A percentile compares a stretch with the other conserved stretches of the same genome.
phyloP scores from a whole-genome alignment of 2,329 filamentous ascomycete species.

The Hypoxylon sp. region DNA sequence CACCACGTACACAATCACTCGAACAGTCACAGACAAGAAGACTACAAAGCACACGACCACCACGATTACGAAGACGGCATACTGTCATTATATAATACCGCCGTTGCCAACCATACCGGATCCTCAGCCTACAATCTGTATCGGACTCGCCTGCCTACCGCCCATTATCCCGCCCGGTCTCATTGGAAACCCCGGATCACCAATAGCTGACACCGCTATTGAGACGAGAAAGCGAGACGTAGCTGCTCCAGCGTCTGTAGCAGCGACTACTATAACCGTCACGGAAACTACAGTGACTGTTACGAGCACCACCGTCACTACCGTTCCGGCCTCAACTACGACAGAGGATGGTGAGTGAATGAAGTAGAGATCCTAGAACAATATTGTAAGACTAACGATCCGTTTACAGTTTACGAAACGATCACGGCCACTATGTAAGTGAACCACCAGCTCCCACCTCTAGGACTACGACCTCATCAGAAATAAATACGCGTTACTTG shows the following conservation, averaged over 20 bases:
- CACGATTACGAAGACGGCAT: slow-evolving; percentile 54
- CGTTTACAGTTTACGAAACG: slow-evolving; percentile 51
- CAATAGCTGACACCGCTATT: slow-evolving; percentile 27
- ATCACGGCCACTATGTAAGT: slow-evolving; percentile 55
- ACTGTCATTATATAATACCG: slow-evolving; percentile 55
- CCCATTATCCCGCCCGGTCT: slow-evolving; percentile 27
- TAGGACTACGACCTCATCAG: not conserved
- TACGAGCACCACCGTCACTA: slow-evolving; percentile 52
- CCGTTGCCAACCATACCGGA: slow-evolving; percentile 42
- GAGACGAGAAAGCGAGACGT: slow-evolving; percentile 36
- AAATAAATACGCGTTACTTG: not conserved
- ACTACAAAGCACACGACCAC: slow-evolving; percentile 55
- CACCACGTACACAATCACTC: slow-evolving; percentile 51
- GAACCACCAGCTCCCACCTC: no score
- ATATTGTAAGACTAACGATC: slow-evolving; percentile 24
- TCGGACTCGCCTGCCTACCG: slow-evolving; percentile 36
- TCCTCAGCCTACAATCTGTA: slow-evolving; percentile 37
- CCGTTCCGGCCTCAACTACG: slow-evolving; percentile 53
- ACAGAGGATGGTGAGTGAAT: slow-evolving; percentile 55
- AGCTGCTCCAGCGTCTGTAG: slow-evolving; percentile 52
- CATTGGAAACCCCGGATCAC: slow-evolving; percentile 35
- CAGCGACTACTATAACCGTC: slow-evolving; percentile 57
- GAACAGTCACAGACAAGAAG: slow-evolving; percentile 55
- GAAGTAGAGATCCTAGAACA: not conserved
- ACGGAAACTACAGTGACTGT: slow-evolving; percentile 55